These are phyloP conservation scores for Aspergillus funiculosus DNA, from an alignment of 495 filamentous ascomycete genomes.

Conservation along the genomic window DNA sequence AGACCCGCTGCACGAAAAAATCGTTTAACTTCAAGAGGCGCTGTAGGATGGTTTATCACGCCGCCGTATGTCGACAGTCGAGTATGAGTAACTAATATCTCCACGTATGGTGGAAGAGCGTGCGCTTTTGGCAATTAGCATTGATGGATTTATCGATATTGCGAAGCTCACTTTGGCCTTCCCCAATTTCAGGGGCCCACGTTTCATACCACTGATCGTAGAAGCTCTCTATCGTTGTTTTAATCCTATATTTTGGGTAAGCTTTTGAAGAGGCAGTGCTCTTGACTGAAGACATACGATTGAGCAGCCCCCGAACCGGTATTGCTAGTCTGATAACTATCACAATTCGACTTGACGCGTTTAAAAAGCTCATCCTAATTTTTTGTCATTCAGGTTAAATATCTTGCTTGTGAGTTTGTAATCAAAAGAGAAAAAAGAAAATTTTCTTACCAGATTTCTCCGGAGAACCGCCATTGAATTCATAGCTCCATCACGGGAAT, in stretches of 20 bases:
- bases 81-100: slow-evolving; percentile 68
- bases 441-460: slow-evolving; percentile 60
- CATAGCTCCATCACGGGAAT: slow-evolving; percentile 61
- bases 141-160: background rate
- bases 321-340: slow-evolving; percentile 46
- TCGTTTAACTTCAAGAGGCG: slow-evolving; percentile 60
- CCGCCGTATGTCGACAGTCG: slow-evolving; percentile 65
- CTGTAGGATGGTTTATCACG: slow-evolving; percentile 69
- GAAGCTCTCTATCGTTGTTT: slow-evolving; percentile 55
- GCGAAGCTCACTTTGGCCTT: slow-evolving; percentile 42
- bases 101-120: slow-evolving; percentile 64
- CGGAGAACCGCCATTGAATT: slow-evolving; percentile 63
- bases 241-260: slow-evolving; percentile 38
- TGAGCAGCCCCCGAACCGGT: slow-evolving; percentile 52
- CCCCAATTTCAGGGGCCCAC: slow-evolving; percentile 56
- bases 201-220: slow-evolving; percentile 57
- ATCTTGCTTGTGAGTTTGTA: too few relatives aligned
- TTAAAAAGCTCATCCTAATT: slow-evolving; percentile 53
- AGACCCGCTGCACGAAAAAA: slow-evolving; percentile 65
- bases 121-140: slow-evolving; percentile 35
- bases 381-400: too few relatives aligned
- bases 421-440: background rate
- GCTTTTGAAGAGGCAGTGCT: background rate
- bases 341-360: slow-evolving; percentile 57
- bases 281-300: slow-evolving; percentile 34